These are phyloP conservation scores for Lophiostoma macrostomum DNA, from an alignment of 495 filamentous ascomycete genomes.

Conservation along the genomic window DNA sequence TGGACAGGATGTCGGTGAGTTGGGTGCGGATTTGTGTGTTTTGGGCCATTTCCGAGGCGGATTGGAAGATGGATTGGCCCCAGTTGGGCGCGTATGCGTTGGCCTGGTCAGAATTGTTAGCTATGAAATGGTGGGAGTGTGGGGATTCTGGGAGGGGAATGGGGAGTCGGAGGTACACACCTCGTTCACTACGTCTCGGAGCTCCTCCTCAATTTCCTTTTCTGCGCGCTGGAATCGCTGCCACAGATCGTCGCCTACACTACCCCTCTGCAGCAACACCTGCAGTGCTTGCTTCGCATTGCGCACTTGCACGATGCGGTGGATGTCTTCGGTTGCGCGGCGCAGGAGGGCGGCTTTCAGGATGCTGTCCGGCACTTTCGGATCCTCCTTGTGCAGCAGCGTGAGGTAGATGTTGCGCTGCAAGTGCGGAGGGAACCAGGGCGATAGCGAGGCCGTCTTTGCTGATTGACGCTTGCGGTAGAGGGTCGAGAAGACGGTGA, in stretches of 20 bases:
- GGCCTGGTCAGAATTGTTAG: slow-evolving; percentile 52
- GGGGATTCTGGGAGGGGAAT: neutral
- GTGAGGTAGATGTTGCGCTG: slow-evolving; percentile 93
- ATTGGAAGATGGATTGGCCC: slow-evolving; percentile 95
- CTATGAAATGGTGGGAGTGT: neutral
- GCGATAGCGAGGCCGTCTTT: slow-evolving; percentile 74
- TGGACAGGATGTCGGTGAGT: slow-evolving; percentile 62
- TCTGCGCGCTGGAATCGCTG: slow-evolving; percentile 87
- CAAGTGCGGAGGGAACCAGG: slow-evolving; percentile 88
- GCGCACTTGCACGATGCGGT: slow-evolving; percentile 79
- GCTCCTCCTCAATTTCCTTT: slow-evolving; percentile 96
- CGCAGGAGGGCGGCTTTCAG: slow-evolving; percentile 87
- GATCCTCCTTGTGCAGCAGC: slow-evolving; percentile 75
- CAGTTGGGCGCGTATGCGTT: slow-evolving; percentile 83
- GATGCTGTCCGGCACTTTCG: slow-evolving; percentile 77
- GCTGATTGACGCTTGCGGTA: slow-evolving; percentile 91
- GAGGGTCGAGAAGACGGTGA: slow-evolving; percentile 85
- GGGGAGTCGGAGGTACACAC: slow-evolving; percentile 44
- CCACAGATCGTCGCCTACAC: slow-evolving; percentile 94
- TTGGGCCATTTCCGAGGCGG: slow-evolving; percentile 78
- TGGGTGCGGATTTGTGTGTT: slow-evolving; percentile 61
- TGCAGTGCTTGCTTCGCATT: slow-evolving; percentile 81
- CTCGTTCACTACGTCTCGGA: slow-evolving; percentile 90
- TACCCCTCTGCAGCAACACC: slow-evolving; percentile 78
- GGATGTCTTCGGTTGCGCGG: slow-evolving; percentile 86